phyloP scores from a whole-genome alignment of 2,329 filamentous ascomycete species.

The Talaromyces sp. region DNA sequence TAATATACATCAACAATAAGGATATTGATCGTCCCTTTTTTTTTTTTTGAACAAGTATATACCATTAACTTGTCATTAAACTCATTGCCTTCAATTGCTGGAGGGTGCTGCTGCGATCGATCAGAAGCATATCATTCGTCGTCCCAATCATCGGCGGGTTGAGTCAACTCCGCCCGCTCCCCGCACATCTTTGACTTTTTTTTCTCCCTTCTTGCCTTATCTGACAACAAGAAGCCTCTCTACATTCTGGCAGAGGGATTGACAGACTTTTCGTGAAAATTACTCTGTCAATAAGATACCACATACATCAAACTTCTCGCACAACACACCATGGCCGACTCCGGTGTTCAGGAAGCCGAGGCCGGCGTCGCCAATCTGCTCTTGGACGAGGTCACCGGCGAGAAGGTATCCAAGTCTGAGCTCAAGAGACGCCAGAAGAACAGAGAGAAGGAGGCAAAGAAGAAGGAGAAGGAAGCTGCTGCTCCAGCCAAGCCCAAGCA shows the following conservation, averaged over 20 bases:
- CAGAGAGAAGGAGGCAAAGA: conserved; percentile 80
- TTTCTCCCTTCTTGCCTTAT: conserved; percentile 3
- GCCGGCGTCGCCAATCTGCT: conserved; percentile 65
- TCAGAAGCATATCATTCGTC: background rate
- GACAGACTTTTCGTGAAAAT: background rate
- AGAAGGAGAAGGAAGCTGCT: conserved; percentile 76
- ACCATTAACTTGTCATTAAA: background rate
- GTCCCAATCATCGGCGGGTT: conserved; percentile 13
- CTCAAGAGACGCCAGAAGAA: conserved; percentile 96
- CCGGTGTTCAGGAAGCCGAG: conserved; percentile 45
- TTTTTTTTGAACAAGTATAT: background rate
- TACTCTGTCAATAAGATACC: background rate
- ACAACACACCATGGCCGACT: conserved; percentile 36
- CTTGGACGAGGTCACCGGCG: conserved; percentile 89
- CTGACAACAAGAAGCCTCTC: background rate
- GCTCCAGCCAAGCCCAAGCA: conserved; percentile 60
- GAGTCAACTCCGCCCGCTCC: conserved; percentile 16
- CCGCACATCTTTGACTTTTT: conserved; percentile 16
- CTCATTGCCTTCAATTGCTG: background rate
- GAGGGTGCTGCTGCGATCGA: background rate
- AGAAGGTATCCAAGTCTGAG: conserved; percentile 77
- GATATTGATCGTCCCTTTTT: background rate
- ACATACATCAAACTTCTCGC: background rate
- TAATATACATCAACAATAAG: background rate
- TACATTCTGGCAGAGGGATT: background rate